Evolutionary conservation across 805 yeast genomes (phyloP), one percentile per base, ranked within the genome.

Genomic region (Cephaloascus albidus): DNA sequence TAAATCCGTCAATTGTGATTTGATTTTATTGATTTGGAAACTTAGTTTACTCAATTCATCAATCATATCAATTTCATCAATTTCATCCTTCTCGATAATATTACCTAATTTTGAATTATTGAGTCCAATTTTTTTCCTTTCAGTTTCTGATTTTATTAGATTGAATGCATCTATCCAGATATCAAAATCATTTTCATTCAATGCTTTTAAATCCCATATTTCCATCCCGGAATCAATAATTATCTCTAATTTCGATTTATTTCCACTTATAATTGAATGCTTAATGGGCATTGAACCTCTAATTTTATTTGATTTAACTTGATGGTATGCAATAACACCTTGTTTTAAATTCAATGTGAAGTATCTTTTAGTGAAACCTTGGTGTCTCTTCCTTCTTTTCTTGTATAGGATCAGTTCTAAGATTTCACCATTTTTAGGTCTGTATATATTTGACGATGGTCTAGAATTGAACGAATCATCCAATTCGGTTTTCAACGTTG

Each of bases 211-310:
- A 31, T 77, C 78, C 97, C 97, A 90, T 8, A 85, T 79, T 55
- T 90, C 97, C 78, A 90, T 80, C 2, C 97, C 97, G 0, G 97
- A 87, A 56, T 93, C 97, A 42, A 93, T 73, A 36, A 82, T 78
- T 34, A 93, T 78, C 50, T 85, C 81, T 39, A 75, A 62, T 18
- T 76, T 74, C 41, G 74, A 73, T 19, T 76, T 68, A 49, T 81
- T 81, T 0, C 95, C 95, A 41, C 89, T 76, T 2, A 93, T 78
- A n/a, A 84, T 84, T 3, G 95, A 79, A 36, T 83, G 72, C 39
- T 74, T 77, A 37, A 93, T 77, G 30, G 90, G 94, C 86, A 93
- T 87, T 52, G 86, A 88, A 41, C 98, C 98, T 41, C 97, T 72
- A 36, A 86, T 70, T 47, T 79, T 78, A 49, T 79, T 75, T 33